Conservation (phyloP, 2,329 filamentous ascomycete genomes). For the Drechslerella coelobrocha region DNA sequence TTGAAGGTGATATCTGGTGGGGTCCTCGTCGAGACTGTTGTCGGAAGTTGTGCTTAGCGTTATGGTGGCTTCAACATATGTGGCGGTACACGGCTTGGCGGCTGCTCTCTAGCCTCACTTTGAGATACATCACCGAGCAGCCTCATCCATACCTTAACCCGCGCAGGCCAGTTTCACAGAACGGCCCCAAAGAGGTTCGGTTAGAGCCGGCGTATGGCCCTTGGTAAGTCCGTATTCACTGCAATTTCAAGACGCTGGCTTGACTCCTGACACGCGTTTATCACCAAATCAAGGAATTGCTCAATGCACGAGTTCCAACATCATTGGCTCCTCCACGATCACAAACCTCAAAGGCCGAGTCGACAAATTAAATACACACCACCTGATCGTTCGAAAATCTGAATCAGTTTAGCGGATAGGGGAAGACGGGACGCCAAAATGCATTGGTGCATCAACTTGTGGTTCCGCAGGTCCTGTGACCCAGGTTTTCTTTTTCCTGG, state of each 20-base stretch:
- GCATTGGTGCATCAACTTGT: slow-evolving; percentile 13
- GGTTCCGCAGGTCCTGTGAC: slow-evolving; percentile 33
- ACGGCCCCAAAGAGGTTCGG: background rate
- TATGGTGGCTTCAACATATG: slow-evolving; percentile 30
- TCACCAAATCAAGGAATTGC: background rate
- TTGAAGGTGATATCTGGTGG: slow-evolving; percentile 21
- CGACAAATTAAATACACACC: slow-evolving; percentile 13
- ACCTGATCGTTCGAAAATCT: slow-evolving; percentile 27
- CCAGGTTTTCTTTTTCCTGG: slow-evolving; percentile 31
- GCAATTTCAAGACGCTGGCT: background rate
- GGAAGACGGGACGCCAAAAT: slow-evolving; percentile 22
- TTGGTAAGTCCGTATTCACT: background rate
- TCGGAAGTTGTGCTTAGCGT: slow-evolving; percentile 43
- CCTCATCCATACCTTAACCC: background rate
- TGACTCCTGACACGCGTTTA: background rate
- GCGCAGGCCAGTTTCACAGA: too few species aligned
- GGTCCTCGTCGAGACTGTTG: slow-evolving; percentile 25
- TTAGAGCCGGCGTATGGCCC: background rate
- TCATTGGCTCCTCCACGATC: background rate
- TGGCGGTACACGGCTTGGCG: background rate
- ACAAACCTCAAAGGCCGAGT: slow-evolving; percentile 3
- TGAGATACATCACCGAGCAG: too few species aligned
- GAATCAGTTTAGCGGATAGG: slow-evolving; percentile 22
- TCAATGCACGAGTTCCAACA: background rate
- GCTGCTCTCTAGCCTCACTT: slow-evolving; percentile 24